Conservation (phyloP, 352 stramenopile species). For the Phytophthora aleatoria region DNA sequence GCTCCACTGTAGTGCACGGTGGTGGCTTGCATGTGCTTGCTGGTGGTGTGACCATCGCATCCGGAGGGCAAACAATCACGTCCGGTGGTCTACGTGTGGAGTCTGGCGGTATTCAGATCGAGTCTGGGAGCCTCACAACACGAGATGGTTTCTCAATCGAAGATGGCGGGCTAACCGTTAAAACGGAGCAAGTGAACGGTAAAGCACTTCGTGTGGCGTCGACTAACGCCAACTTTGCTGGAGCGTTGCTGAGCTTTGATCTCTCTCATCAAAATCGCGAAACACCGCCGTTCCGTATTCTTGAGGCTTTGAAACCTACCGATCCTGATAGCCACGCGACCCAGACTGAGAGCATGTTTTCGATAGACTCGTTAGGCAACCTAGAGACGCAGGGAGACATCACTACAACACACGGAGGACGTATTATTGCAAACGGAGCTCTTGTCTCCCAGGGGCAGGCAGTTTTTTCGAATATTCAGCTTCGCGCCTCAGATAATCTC, state of each 20-base stretch:
- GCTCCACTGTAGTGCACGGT: constrained; percentile 54
- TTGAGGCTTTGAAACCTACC: constrained; percentile 41
- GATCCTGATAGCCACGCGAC: constrained; percentile 1
- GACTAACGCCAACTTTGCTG: constrained; percentile 55
- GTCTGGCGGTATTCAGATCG: constrained; percentile 59
- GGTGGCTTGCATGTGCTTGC: constrained; percentile 57
- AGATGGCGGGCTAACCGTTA: constrained; percentile 61
- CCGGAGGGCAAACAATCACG: constrained; percentile 63
- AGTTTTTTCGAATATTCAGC: constrained; percentile 49
- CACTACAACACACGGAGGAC: constrained; percentile 43
- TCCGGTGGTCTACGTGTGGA: constrained; percentile 63
- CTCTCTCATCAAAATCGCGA: constrained; percentile 34
- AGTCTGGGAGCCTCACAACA: constrained; percentile 54
- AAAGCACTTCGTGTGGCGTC: constrained; percentile 50
- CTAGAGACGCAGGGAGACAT: constrained; percentile 60
- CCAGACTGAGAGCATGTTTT: constrained; percentile 35
- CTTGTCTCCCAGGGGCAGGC: constrained; percentile 60
- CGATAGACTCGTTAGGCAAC: constrained; percentile 51
- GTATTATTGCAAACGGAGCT: constrained; percentile 53
- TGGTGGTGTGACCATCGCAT: constrained; percentile 57
- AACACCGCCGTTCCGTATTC: constrained; percentile 46
- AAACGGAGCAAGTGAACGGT: constrained; percentile 50
- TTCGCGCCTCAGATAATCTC: constrained; percentile 44
- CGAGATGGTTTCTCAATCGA: constrained; percentile 62
- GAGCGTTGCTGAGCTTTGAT: constrained; percentile 55